A percentile compares a stretch with the other conserved stretches of the same genome.
Conservation (phyloP, 2,329 filamentous ascomycete genomes). For the Penicillium sp. region DNA sequence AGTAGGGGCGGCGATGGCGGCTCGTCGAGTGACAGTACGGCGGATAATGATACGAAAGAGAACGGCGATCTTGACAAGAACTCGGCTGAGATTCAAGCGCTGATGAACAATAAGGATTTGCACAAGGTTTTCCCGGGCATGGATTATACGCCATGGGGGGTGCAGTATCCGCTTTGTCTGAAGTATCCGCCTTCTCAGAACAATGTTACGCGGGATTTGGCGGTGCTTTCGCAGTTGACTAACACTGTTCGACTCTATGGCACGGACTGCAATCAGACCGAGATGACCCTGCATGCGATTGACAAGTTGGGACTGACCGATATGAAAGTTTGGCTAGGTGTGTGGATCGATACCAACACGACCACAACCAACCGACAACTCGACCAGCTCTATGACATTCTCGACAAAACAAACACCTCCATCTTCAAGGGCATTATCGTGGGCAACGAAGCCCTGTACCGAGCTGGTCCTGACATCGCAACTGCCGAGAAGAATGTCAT, state of each 20-base stretch:
- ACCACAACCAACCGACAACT: conserved; percentile 85
- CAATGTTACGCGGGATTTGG: conserved; percentile 88
- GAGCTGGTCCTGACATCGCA: conserved; percentile 50
- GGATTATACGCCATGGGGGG: conserved; percentile 90
- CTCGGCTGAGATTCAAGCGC: conserved; percentile 73
- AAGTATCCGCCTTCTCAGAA: conserved; percentile 80
- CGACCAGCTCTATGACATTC: conserved; percentile 76
- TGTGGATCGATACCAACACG: conserved; percentile 81
- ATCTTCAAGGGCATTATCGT: conserved; percentile 62
- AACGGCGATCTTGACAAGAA: conserved; percentile 72
- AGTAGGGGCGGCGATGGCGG: conserved; percentile 40
- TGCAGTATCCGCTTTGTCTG: conserved; percentile 83
- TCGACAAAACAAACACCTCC: conserved; percentile 54
- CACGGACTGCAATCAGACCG: conserved; percentile 95
- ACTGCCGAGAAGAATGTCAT: conserved; percentile 65
- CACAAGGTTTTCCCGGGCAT: conserved; percentile 95
- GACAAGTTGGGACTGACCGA: conserved; percentile 66
- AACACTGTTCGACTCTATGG: conserved; percentile 87
- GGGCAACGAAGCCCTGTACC: conserved; percentile 63
- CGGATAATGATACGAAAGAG: conserved; percentile 56
- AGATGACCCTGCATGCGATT: conserved; percentile 86
- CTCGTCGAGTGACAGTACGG: conserved; percentile 47
- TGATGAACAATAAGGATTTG: conserved; percentile 76
- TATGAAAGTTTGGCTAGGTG: conserved; percentile 90
- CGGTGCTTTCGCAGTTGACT: conserved; percentile 84